Base-by-base conservation (phyloP, 306 rosid species). In the Neltuma alba region DNA sequence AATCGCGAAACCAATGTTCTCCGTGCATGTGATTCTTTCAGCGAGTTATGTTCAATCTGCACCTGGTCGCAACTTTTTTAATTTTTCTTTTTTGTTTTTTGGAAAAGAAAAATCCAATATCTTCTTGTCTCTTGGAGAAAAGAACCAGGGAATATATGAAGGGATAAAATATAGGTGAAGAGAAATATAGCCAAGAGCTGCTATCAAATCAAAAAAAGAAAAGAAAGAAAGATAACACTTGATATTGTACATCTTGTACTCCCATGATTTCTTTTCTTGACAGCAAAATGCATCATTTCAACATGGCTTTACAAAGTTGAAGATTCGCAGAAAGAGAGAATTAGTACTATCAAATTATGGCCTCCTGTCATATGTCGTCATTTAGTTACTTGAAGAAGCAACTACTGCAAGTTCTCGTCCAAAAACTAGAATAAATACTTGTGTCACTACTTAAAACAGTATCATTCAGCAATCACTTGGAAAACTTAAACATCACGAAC, bases 161-260 rank as follows among this genome's bases (percentile, higher is more conserved):
- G 25, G 10, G 2, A 41, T 9, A 41, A 50, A 31, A 40, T 33
- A 58, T 28, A 30, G 47, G 27, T 4, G 28, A 54, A 50, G 55
- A 78, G 36, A 52, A 74, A 70, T 38, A 70, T 27, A 54, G 33
- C 27, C 41, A 2, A 33, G 3, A 72, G 27, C 34, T 25, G n/a
- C 44, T 38, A 57, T 70, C 31, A 79, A 4, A 36, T 37, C 42
- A 54, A 68, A 52, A 1, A 37, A 37, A 52, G 8, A 37, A 37
- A 37, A 6, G 8, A 37, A 68, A 16, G 34, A 69, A 38, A 42
- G 15, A 11, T 27, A 25, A 68, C 18, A 67, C 11, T 18, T 18
- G 31, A 37, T 41, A 8, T 9, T 52, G 81, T 78, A 78, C 47
- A 33, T 45, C 69, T 11, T 25, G 14, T 67, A 68, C 75, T 77